These are phyloP conservation scores for Biscutella laevigata DNA, from an alignment of 441 rosid genomes.

Conservation along the genomic window DNA sequence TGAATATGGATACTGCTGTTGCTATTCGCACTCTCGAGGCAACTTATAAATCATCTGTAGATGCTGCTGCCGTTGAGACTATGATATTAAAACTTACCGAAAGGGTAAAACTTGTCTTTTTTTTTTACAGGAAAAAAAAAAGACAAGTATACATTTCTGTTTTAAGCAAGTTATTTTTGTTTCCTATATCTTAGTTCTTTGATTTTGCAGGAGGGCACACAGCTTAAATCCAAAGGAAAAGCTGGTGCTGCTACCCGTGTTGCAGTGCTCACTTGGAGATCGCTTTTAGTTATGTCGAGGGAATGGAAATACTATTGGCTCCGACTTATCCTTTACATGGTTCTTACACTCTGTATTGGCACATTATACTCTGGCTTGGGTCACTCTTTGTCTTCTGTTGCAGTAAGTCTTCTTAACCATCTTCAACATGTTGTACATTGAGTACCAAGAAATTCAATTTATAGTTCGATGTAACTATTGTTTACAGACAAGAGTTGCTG, in stretches of 20 bases:
- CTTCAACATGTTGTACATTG: not conserved
- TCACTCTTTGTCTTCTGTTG: constrained; percentile 89
- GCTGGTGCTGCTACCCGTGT: constrained; percentile 67
- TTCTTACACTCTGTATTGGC: constrained; percentile 71
- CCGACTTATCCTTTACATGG: constrained; percentile 76
- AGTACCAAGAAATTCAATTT: not conserved
- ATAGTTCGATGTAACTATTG: constrained; percentile 9
- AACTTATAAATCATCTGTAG: constrained; percentile 86
- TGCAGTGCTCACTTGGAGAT: constrained; percentile 96
- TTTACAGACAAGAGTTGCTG: constrained; percentile 84
- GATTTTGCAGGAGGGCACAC: constrained; percentile 68
- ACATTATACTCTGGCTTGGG: constrained; percentile 88
- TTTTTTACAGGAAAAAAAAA: too few relatives aligned
- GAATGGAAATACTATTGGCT: constrained; percentile 99
- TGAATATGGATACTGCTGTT: constrained; percentile 99
- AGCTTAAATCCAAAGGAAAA: constrained; percentile 85
- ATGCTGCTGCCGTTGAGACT: constrained; percentile 84
- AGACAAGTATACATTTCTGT: too few relatives aligned
- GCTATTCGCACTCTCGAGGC: constrained; percentile 96
- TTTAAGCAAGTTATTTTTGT: not conserved
- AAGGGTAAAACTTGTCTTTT: constrained; percentile 42
- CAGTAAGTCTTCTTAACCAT: constrained; percentile 41
- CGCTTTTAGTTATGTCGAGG: constrained; percentile 87
- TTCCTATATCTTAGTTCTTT: not conserved
- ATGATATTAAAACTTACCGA: constrained; percentile 75